Base-by-base conservation (phyloP, 192 early-diverging fungal species). In the Linnemannia exigua region DNA sequence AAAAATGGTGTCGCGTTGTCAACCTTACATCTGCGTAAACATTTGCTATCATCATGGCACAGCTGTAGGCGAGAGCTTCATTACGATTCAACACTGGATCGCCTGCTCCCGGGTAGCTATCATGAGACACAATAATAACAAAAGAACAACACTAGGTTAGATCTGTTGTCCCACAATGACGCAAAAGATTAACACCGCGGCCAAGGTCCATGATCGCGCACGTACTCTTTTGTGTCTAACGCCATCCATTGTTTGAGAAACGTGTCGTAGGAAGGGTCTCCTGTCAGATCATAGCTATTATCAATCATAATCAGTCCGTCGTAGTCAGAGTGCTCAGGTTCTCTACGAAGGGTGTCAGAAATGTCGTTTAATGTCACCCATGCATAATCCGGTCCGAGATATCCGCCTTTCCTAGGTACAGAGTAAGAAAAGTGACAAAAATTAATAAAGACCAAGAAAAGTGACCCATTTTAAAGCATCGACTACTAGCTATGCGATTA, bases 1-100 rank as follows among this genome's bases (percentile, higher is more conserved):
- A 20, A 46, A 74, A 20, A 22, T 22, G 9, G 0, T 7, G 41
- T 9, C 41, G 41, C n/a, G n/a, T n/a, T n/a, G 41, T 44, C 41
- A 44, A 3, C 41, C 33, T 0, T 67, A 86, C 80, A 20, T 80
- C 35, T 35, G 77, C 74, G 51, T 88, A 91, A 1, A 74, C 81
- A 22, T 87, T 46, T 4, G 90, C 90, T 58, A 91, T 75, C 66
- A 89, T 82, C 81, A 85, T 88, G 69, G 88, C 88, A 41, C 88
- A 91, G 1, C 88, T 84, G 63, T 91, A 91, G 0, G 88, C 90
- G 38, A 88, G 79, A 46, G 79, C 87, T 76, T 90, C 87, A 35
- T 84, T 87, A 9, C 79, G 75, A 7, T 48, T 79, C 17, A 89
- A 70, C 5, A 76, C 68, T 19, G 47, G 72, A 47, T 72, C 48